Percentiles rank a stretch among this genome's conserved stretches.
These are phyloP conservation scores for Fusarium protoensiforme DNA, from an alignment of 2,329 filamentous ascomycete species.

Conservation along the genomic window DNA sequence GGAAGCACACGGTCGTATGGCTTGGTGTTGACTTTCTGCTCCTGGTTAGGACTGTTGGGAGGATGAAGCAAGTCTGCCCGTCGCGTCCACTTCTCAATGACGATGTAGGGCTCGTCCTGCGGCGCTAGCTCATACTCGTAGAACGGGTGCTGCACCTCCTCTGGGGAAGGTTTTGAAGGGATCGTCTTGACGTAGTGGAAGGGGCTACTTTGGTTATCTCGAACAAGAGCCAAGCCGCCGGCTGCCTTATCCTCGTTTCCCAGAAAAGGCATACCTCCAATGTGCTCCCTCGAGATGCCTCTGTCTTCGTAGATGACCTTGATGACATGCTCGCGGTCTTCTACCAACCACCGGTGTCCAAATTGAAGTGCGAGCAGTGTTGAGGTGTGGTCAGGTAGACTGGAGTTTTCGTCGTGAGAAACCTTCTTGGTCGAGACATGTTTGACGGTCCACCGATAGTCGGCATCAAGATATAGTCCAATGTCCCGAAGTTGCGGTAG, in stretches of 20 bases:
- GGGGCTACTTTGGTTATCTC: constrained; percentile 51
- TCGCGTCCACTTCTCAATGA: constrained; percentile 61
- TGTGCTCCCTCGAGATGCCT: constrained; percentile 43
- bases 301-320: constrained; percentile 49
- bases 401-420: constrained; percentile 25
- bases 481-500: constrained; percentile 53
- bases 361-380: constrained; percentile 60
- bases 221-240: constrained; percentile 50
- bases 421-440: constrained; percentile 33
- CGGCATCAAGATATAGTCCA: constrained; percentile 53
- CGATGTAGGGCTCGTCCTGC: constrained; percentile 60
- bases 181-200: constrained; percentile 57
- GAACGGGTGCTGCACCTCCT: constrained; percentile 53
- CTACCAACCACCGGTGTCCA: constrained; percentile 56
- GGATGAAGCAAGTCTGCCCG: constrained; percentile 70
- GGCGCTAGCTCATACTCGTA: constrained; percentile 52
- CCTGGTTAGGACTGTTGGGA: constrained; percentile 10
- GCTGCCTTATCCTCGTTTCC: constrained; percentile 31
- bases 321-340: constrained; percentile 56
- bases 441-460: constrained; percentile 48
- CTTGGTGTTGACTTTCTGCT: constrained; percentile 49
- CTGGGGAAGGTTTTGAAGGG: constrained; percentile 54
- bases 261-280: constrained; percentile 46
- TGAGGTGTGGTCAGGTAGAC: constrained; percentile 55
- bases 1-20: constrained; percentile 59